phyloP scores from a whole-genome alignment of 805 yeast genomes.

The Blastobotrys attinorum region DNA sequence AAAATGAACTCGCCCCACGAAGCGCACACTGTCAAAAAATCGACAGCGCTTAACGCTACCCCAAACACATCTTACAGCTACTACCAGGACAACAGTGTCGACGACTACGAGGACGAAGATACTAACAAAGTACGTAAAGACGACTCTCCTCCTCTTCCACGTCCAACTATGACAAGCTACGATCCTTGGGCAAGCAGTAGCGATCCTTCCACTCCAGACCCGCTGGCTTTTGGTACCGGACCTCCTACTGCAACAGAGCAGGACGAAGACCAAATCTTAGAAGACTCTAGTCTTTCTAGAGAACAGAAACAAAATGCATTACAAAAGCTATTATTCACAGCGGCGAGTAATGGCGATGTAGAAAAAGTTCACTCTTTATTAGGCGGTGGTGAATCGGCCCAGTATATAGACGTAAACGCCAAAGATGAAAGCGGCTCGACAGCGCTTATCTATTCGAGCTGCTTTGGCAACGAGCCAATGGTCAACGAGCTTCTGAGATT shows the following conservation, averaged over 20 bases:
- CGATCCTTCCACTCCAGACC: neutral
- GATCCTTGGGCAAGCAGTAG: conserved; percentile 1
- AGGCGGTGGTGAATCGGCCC: conserved; percentile 17
- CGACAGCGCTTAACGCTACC: too few relatives aligned
- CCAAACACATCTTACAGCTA: too few relatives aligned
- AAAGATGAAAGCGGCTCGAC: conserved; percentile 32
- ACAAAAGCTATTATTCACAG: conserved; percentile 26
- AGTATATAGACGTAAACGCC: conserved; percentile 26
- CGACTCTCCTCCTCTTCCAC: neutral
- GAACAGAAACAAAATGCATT: conserved; percentile 18
- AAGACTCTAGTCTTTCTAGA: conserved; percentile 12
- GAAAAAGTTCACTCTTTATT: conserved; percentile 25
- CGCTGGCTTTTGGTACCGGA: neutral
- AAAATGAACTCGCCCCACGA: too few relatives aligned
- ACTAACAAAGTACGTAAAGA: too few relatives aligned
- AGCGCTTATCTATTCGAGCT: conserved; percentile 33
- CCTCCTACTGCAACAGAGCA: conserved; percentile 1
- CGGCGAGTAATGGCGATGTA: conserved; percentile 31
- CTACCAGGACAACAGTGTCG: neutral
- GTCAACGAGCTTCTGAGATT: conserved; percentile 29
- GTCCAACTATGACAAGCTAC: neutral
- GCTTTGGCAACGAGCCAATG: conserved; percentile 33
- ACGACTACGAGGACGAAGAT: conserved; percentile 1
- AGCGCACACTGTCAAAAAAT: too few relatives aligned
- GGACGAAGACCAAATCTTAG: conserved; percentile 20